Evolutionary conservation across 208 protist genomes (phyloP).

Genomic region (Wallacemonas rigidus): DNA sequence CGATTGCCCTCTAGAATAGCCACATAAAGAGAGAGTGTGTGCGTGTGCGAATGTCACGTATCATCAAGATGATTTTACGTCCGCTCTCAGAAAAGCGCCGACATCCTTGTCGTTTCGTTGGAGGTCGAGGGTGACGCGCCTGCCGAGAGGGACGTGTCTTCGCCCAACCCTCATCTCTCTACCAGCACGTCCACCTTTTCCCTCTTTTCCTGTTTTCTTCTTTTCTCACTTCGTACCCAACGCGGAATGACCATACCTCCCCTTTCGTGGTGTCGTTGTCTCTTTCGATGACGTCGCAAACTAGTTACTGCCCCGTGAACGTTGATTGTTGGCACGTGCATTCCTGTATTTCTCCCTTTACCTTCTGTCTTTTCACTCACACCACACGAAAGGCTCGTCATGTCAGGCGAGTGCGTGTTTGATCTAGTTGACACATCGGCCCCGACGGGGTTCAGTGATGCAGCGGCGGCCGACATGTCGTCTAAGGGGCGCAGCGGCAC

Average conservation of each 20-base stretch:
- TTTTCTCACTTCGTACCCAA: not conserved
- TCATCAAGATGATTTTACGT: too few species aligned
- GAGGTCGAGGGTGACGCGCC: too few species aligned
- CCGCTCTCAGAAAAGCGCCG: too few species aligned
- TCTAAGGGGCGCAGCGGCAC: slow-evolving; percentile 25
- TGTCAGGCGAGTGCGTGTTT: slow-evolving; percentile 90
- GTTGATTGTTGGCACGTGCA: slow-evolving; percentile 11
- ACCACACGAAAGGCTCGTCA: slow-evolving; percentile 20
- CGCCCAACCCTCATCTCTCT: too few species aligned
- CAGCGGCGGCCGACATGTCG: not conserved
- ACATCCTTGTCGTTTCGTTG: too few species aligned
- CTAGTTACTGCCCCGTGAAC: not conserved
- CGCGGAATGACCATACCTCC: too few species aligned
- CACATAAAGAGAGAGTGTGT: too few species aligned
- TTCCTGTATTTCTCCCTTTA: slow-evolving; percentile 23
- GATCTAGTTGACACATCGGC: slow-evolving; percentile 58
- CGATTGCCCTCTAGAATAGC: too few species aligned
- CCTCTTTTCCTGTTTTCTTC: not conserved
- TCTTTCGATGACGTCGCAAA: not conserved
- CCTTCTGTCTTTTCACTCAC: slow-evolving; percentile 19
- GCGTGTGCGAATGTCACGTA: too few species aligned
- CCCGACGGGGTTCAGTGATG: slow-evolving; percentile 10
- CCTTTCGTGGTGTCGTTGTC: not conserved
- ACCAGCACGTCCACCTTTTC: too few species aligned
- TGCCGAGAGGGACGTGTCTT: too few species aligned